phyloP scores from a whole-genome alignment of 2,329 filamentous ascomycete genomes.

The Coleophoma cylindrospora region DNA sequence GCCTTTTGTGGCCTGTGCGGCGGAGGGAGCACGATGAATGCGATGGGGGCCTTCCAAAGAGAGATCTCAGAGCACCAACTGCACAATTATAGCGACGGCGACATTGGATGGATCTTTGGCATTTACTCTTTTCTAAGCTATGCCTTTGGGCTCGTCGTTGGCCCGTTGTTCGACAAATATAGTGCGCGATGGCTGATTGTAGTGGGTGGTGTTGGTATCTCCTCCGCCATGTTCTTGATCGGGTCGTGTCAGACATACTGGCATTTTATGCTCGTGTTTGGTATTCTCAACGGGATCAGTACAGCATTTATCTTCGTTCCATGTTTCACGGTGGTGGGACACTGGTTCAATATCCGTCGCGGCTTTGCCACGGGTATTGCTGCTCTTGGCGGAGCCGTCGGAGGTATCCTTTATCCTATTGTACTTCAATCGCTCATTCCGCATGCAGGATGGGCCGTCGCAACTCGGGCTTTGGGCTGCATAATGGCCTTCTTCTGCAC shows the following conservation, averaged over 20 bases:
- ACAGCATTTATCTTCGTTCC: conserved; percentile 82
- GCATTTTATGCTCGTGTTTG: conserved; percentile 78
- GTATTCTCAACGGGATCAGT: conserved; percentile 69
- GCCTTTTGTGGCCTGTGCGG: conserved; percentile 76
- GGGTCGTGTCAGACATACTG: conserved; percentile 8
- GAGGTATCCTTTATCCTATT: conserved; percentile 62
- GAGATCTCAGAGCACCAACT: conserved; percentile 75
- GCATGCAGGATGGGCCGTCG: conserved; percentile 21
- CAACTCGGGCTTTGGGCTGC: conserved; percentile 19
- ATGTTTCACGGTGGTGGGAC: conserved; percentile 70
- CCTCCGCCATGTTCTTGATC: too few relatives aligned
- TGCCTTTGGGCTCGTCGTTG: conserved; percentile 78
- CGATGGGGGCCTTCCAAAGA: conserved; percentile 72
- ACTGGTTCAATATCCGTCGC: conserved; percentile 72
- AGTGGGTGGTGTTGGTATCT: conserved; percentile 48
- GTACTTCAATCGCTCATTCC: conserved; percentile 28
- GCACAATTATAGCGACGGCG: conserved; percentile 54
- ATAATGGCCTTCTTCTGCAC: conserved; percentile 15
- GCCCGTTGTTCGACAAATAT: conserved; percentile 80
- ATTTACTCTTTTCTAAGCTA: conserved; percentile 78
- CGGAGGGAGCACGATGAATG: conserved; percentile 74
- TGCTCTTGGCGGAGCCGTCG: conserved; percentile 69
- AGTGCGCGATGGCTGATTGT: conserved; percentile 69
- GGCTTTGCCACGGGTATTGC: conserved; percentile 83
- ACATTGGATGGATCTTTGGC: conserved; percentile 85